Base-by-base conservation (phyloP, 202 grass and related monocot genomes). In the Zizania palustris region DNA sequence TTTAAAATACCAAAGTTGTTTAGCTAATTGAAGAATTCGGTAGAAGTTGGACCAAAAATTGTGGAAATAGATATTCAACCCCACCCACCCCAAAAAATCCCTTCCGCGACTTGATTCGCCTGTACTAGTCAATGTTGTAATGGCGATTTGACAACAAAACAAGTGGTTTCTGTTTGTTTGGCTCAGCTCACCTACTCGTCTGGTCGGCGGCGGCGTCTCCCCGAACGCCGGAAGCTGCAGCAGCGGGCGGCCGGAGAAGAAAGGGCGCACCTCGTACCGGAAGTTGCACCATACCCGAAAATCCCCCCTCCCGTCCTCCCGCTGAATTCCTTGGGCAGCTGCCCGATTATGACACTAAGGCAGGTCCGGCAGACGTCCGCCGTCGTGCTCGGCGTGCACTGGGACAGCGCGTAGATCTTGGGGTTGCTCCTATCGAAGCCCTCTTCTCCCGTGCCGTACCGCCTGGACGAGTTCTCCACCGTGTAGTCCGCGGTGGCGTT, bases 221-320 rank as follows among this genome's bases (percentile, higher is more conserved):
- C 16, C 34, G 36, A 75, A 69, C 33, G 7, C 16, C 0, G 73
- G 72, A 71, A 96, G 81, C 66, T 86, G 79, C 48, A 92, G 66
- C 35, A 82, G 77, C 1, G 89, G 39, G 1, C 12, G 65, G 20
- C 84, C 86, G 49, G 86, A 67, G 44, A 80, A 96, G 81, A 96
- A 96, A 70, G 92, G 80, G 10, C 69, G 67, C 5, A 84, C 44
- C 36, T 92, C 86, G 18, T 87, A 95, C 77, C 86, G 71, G 69
- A 89, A 74, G 67, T 44, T 89, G 78, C 92, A 95, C 71, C 57
- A 64, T 18, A 48, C 41, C 85, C 85, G 13, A 80, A 67, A 6
- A 89, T 39, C 9, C 83, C 71, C 8, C 79, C 92, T 3, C 84
- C 92, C 14, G 14, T 67, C 15, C 43, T 64, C 41, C 81, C 63